Conservation (phyloP, 345 rosid genomes). For the Salix purpurea region DNA sequence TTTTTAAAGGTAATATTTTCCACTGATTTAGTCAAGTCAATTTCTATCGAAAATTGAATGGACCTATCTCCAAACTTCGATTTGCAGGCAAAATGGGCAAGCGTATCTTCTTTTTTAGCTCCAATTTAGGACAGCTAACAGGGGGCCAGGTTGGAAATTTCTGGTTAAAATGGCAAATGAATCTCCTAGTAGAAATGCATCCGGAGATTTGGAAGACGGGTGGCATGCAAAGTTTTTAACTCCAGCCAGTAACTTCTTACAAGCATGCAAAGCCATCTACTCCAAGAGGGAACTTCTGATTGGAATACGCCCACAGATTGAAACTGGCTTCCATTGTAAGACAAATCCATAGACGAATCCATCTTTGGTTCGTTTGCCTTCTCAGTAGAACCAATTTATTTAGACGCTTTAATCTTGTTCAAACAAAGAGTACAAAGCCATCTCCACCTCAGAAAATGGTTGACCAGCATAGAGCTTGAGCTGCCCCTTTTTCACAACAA, state of each 20-base stretch:
- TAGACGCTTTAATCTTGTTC: constrained; percentile 18
- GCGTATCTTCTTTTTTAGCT: neutral
- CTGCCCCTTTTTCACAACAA: constrained; percentile 70
- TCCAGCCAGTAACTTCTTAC: neutral
- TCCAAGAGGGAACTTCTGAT: neutral
- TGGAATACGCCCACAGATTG: neutral
- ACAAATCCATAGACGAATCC: neutral
- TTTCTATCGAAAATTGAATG: neutral
- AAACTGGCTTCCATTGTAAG: neutral
- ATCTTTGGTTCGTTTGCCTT: neutral
- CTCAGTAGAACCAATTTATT: neutral
- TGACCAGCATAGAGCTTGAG: constrained; percentile 75
- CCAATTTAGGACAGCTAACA: no score
- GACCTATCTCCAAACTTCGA: neutral
- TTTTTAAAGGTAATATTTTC: neutral
- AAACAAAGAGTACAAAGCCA: constrained; percentile 50
- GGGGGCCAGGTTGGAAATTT: neutral
- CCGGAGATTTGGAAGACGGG: neutral
- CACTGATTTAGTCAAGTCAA: neutral
- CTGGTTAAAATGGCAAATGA: neutral
- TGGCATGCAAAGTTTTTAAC: neutral
- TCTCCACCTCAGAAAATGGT: constrained; percentile 66
- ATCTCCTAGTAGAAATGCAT: neutral
- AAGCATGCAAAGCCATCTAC: neutral
- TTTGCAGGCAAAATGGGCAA: neutral